Base-by-base conservation (phyloP, 805 yeast species). In the Starmerella floricola region DNA sequence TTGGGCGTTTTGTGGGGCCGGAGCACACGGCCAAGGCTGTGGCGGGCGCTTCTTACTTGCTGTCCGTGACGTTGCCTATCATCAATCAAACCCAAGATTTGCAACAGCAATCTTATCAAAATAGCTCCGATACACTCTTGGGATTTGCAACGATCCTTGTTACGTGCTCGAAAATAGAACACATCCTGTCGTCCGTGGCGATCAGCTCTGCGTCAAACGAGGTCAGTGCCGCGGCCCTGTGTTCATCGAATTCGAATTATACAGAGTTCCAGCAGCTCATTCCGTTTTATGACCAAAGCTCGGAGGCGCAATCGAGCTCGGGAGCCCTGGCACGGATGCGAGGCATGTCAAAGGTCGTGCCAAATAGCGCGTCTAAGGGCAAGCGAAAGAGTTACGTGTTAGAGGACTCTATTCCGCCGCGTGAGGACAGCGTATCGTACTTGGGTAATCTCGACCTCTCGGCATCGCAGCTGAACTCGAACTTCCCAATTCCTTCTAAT, bases 71-170 rank as follows among this genome's bases (percentile, higher is more conserved):
- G 5, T 33, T 49, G 8, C 52, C 54, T 0, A 40, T 48, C 13
- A 28, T 12, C 11, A 34, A 27, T 21, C 31, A 18, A 16, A 18
- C 34, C 10, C n/a, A 19, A 3, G 27, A 16, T 19, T 10, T 10
- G 10, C 26, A 10, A 6, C 10, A 6, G 26, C 10, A 23, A 6
- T 23, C 26, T 10, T 6, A 23, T 23, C 15, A 24, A 4, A 17
- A 31, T 1, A 18, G 26, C 4, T 17, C n/a, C 8, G n/a, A 10
- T 19, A 33, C 39, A 16, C 31, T 45, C n/a, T n/a, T n/a, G 2
- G 56, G 56, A 17, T 52, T 34, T 17, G 53, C 46, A 2, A 51
- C 56, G 11, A 49, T 42, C 15, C 17, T 49, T 5, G 45, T 47
- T 21, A 40, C 36, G 23, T 32, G 44, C 8, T 28, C 27, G 21